Conservation (phyloP, 176 grass and related monocot genomes). For the Musa troglodytarum region DNA sequence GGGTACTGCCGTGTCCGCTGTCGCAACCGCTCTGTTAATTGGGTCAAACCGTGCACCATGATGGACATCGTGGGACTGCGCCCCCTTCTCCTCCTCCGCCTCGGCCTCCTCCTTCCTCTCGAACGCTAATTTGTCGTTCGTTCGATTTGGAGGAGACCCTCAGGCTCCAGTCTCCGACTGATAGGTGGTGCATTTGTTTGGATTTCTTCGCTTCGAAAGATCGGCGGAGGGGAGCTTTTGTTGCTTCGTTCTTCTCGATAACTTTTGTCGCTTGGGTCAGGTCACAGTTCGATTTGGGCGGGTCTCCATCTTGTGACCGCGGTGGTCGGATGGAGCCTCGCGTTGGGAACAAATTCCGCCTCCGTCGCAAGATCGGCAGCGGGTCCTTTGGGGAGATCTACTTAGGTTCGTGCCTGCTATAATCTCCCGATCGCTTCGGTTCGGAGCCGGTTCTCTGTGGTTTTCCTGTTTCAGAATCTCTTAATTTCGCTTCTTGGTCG, state of each 20-base stretch:
- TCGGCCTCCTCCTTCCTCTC: not conserved
- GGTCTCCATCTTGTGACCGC: not conserved
- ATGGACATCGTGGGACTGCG: too few relatives aligned
- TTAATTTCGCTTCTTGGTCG: not conserved
- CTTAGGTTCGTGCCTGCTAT: conserved; percentile 25
- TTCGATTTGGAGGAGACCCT: not conserved
- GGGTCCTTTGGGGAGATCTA: conserved; percentile 63
- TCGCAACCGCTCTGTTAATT: not conserved
- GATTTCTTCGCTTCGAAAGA: not conserved
- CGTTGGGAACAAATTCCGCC: conserved; percentile 53
- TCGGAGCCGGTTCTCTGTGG: not conserved
- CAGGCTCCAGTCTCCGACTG: not conserved
- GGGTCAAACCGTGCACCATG: not conserved
- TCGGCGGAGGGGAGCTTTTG: not conserved
- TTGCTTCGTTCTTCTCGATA: not conserved
- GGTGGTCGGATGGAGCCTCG: conserved; percentile 43
- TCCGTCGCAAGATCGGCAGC: conserved; percentile 57
- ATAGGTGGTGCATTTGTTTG: not conserved
- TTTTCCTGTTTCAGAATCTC: not conserved
- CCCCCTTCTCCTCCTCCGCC: not conserved
- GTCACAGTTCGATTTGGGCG: not conserved
- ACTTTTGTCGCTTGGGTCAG: not conserved
- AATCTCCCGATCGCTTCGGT: not conserved
- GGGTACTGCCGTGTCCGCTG: not conserved
- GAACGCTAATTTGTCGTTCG: not conserved